These are phyloP conservation scores for Aureobasidium leucospermi DNA, from an alignment of 2,329 filamentous ascomycete genomes.

Conservation along the genomic window DNA sequence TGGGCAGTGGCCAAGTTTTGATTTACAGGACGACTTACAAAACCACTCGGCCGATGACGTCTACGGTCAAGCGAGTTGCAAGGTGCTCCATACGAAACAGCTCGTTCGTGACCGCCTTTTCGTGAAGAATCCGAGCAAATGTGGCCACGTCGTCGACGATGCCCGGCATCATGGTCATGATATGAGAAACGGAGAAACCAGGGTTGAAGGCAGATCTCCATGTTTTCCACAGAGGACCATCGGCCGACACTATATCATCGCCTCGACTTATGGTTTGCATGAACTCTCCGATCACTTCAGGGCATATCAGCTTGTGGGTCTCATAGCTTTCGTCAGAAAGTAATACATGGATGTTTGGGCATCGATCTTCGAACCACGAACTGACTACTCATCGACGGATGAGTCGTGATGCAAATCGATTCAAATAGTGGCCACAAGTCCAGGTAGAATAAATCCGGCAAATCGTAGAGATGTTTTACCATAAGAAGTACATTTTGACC, in stretches of 20 bases:
- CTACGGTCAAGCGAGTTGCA: constrained; percentile 34
- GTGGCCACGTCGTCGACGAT: constrained; percentile 30
- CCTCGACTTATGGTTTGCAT: constrained; percentile 31
- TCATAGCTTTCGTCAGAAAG: not conserved
- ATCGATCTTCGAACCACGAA: constrained; percentile 29
- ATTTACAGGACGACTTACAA: constrained; percentile 17
- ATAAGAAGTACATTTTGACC: constrained; percentile 29
- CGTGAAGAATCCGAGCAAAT: constrained; percentile 29
- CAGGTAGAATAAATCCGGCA: constrained; percentile 35
- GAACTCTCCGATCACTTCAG: constrained; percentile 21
- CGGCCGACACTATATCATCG: constrained; percentile 30
- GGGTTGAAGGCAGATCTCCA: constrained; percentile 39
- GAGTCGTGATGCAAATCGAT: constrained; percentile 30
- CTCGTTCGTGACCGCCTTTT: constrained; percentile 28
- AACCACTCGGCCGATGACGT: constrained; percentile 36
- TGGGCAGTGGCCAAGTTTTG: too few relatives aligned
- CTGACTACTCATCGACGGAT: constrained; percentile 32
- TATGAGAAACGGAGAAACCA: constrained; percentile 31
- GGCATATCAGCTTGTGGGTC: not conserved
- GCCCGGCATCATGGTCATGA: constrained; percentile 32
- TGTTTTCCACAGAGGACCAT: constrained; percentile 36
- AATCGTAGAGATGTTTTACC: constrained; percentile 30
- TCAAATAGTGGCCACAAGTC: constrained; percentile 38
- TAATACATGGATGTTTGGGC: constrained; percentile 26
- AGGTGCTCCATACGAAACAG: constrained; percentile 35